phyloP scores from a whole-genome alignment of 331 rosid species.

The Erythrophleum ivorense region DNA sequence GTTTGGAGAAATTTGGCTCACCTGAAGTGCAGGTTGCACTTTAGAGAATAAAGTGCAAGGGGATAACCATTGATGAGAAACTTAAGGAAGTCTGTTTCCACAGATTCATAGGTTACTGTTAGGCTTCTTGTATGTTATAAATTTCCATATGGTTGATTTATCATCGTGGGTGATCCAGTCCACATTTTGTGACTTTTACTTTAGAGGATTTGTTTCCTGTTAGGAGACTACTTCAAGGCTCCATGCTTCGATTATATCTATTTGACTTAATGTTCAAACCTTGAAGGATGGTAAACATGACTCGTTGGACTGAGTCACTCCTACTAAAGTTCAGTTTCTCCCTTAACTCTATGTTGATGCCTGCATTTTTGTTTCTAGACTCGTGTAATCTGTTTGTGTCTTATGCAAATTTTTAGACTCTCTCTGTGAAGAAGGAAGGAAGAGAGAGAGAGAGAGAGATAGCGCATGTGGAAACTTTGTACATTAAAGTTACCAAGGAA shows the following conservation, averaged over 20 bases:
- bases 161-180: neutral
- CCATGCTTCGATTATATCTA: constrained; percentile 24
- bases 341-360: neutral
- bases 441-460: neutral
- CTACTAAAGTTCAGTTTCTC: constrained; percentile 20
- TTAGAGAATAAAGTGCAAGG: neutral
- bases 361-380: neutral
- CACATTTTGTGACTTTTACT: neutral
- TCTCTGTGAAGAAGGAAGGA: neutral
- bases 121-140: neutral
- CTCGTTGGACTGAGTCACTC: constrained; percentile 21
- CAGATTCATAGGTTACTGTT: neutral
- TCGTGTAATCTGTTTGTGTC: neutral
- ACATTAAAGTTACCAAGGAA: neutral
- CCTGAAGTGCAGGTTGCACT: neutral
- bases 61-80: neutral
- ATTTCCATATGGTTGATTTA: neutral
- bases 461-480: neutral
- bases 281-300: constrained; percentile 4
- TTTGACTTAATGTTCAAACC: constrained; percentile 17
- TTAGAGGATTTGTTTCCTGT: neutral
- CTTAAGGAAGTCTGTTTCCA: neutral
- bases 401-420: neutral
- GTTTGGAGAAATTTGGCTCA: neutral
- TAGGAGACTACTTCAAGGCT: neutral